Evolutionary conservation across 208 protist species (phyloP).

Genomic region (Leishmania amazonensis): DNA sequence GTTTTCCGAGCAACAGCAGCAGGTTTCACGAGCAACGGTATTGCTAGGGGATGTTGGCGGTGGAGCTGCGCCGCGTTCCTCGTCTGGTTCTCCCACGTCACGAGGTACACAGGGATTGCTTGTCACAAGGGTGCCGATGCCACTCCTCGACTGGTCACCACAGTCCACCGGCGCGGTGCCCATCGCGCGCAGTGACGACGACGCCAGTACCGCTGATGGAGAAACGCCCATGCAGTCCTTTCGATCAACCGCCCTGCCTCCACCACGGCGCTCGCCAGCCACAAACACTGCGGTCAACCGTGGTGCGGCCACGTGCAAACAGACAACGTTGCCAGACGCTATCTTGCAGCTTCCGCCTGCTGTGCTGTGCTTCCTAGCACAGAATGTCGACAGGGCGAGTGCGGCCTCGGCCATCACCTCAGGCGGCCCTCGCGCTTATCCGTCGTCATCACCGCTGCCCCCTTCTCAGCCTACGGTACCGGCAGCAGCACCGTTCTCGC

Average conservation of each 20-base stretch:
- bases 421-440: neutral
- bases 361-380: neutral
- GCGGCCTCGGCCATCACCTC: neutral
- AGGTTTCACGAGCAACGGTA: neutral
- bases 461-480: neutral
- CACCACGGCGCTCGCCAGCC: neutral
- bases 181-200: neutral
- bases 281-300: neutral
- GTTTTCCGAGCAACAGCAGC: neutral
- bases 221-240: neutral
- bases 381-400: neutral
- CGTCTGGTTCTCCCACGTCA: neutral
- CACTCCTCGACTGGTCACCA: neutral
- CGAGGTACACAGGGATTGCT: neutral
- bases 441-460: neutral
- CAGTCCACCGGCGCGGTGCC: neutral
- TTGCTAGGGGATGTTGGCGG: neutral
- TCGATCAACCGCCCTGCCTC: neutral
- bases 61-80: neutral
- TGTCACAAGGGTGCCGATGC: neutral
- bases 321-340: neutral
- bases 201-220: neutral
- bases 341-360: neutral
- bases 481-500: neutral
- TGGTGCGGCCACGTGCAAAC: neutral